Conservation (phyloP, 2,329 filamentous ascomycete genomes). For the Cladobotryum mycophilum region DNA sequence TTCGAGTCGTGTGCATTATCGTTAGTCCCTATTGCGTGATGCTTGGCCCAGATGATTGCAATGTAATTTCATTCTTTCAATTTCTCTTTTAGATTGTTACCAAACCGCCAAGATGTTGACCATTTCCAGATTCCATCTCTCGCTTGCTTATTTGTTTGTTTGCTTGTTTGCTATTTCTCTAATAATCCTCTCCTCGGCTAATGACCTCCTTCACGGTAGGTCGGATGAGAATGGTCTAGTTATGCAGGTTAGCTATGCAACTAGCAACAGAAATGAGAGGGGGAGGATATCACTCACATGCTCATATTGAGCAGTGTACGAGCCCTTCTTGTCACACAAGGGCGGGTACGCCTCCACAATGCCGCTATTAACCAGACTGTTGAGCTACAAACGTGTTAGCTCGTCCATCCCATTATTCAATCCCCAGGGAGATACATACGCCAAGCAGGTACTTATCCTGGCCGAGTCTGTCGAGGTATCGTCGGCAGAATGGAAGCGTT, state of each 20-base stretch:
- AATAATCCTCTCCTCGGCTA: constrained; percentile 81
- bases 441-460: constrained; percentile 92
- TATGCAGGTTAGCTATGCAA: constrained; percentile 10
- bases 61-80: not conserved
- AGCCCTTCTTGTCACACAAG: constrained; percentile 85
- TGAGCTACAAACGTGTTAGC: constrained; percentile 51
- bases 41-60: not conserved
- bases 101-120: not conserved
- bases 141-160: no score
- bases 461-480: constrained; percentile 87
- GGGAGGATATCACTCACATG: constrained; percentile 60
- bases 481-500: constrained; percentile 82
- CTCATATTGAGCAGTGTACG: constrained; percentile 90
- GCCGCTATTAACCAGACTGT: constrained; percentile 74
- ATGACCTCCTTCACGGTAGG: constrained; percentile 83
- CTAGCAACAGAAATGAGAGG: not conserved
- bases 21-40: no score
- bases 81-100: not conserved
- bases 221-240: constrained; percentile 66
- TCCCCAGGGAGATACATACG: constrained; percentile 44
- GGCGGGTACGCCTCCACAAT: constrained; percentile 90
- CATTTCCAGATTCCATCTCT: constrained; percentile 25
- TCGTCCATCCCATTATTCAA: constrained; percentile 1
- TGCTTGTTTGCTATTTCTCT: constrained; percentile 20
- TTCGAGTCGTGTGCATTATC: no score